Evolutionary conservation across 2,329 filamentous ascomycete species (phyloP).

Genomic region (Elsinoe ampelina): DNA sequence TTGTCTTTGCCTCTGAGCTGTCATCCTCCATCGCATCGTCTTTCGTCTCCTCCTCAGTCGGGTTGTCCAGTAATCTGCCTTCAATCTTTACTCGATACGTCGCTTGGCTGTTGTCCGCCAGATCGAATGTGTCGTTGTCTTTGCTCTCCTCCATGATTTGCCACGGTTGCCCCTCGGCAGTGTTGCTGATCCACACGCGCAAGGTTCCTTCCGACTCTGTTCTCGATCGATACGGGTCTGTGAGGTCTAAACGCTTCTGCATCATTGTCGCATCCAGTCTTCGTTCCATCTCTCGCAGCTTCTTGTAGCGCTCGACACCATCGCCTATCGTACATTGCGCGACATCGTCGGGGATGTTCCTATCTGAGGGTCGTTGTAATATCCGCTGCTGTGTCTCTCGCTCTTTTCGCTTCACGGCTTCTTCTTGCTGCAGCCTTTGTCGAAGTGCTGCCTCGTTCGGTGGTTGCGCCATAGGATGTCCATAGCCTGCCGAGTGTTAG

Average conservation of each 20-base stretch:
- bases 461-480: constrained; percentile 32
- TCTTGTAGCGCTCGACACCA: constrained; percentile 70
- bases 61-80: constrained; percentile 61
- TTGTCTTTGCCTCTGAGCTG: constrained; percentile 28
- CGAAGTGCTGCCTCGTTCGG: constrained; percentile 42
- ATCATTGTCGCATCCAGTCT: constrained; percentile 87
- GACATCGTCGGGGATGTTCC: constrained; percentile 76
- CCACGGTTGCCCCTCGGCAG: constrained; percentile 89
- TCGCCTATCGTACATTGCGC: constrained; percentile 77
- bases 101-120: constrained; percentile 65
- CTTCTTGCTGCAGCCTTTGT: constrained; percentile 37
- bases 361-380: constrained; percentile 86
- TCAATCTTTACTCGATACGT: constrained; percentile 89
- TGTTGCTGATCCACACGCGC: constrained; percentile 91
- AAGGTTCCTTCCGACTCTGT: constrained; percentile 57
- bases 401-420: constrained; percentile 37
- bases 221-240: constrained; percentile 52
- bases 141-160: constrained; percentile 57
- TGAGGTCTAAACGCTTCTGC: constrained; percentile 83
- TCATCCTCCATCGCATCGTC: constrained; percentile 54
- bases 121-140: constrained; percentile 65
- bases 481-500: not conserved
- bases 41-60: constrained; percentile 43
- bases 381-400: constrained; percentile 66
- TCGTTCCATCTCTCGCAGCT: constrained; percentile 77